These are phyloP conservation scores for Pigoraptor vietnamica DNA, from an alignment of 78 protist genomes.

Conservation along the genomic window DNA sequence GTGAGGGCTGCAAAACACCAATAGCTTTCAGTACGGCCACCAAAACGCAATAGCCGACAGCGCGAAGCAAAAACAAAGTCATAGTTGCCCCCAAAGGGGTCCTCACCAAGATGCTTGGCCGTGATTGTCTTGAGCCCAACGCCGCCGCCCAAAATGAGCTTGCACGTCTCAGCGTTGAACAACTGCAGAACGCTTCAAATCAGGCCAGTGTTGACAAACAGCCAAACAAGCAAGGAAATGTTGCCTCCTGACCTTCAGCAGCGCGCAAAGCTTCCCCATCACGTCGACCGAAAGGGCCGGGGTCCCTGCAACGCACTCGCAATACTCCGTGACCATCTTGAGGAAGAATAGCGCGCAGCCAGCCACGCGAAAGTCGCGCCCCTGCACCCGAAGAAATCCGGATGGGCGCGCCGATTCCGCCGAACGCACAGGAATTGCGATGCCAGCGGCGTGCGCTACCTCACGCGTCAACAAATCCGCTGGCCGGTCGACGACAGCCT, in stretches of 20 bases:
- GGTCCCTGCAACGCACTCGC: not conserved
- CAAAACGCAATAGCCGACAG: not conserved
- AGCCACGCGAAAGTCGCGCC: not conserved
- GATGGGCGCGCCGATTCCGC: not conserved
- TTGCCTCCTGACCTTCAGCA: not conserved
- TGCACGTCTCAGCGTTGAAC: slow-evolving; percentile 12
- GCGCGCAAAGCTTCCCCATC: not conserved
- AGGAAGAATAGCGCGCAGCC: slow-evolving; percentile 7
- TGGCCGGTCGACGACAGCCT: not conserved
- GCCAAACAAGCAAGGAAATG: not conserved
- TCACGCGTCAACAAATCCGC: not conserved
- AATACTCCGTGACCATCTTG: not conserved
- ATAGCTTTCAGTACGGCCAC: too few relatives aligned
- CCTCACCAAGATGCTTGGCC: slow-evolving; percentile 21
- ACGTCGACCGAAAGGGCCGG: slow-evolving; percentile 1
- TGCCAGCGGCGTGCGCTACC: too few relatives aligned
- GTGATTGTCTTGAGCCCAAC: slow-evolving; percentile 33
- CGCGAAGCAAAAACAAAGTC: not conserved
- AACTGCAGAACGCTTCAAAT: not conserved
- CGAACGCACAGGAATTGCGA: too few relatives aligned
- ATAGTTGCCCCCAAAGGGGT: not conserved
- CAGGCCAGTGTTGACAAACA: not conserved
- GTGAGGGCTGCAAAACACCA: not conserved
- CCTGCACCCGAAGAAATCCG: not conserved
- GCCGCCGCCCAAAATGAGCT: slow-evolving; percentile 23